Percentiles rank a stretch among this genome's conserved stretches.
These are phyloP conservation scores for Fusarium citri DNA, from an alignment of 2,329 filamentous ascomycete species.

Conservation along the genomic window DNA sequence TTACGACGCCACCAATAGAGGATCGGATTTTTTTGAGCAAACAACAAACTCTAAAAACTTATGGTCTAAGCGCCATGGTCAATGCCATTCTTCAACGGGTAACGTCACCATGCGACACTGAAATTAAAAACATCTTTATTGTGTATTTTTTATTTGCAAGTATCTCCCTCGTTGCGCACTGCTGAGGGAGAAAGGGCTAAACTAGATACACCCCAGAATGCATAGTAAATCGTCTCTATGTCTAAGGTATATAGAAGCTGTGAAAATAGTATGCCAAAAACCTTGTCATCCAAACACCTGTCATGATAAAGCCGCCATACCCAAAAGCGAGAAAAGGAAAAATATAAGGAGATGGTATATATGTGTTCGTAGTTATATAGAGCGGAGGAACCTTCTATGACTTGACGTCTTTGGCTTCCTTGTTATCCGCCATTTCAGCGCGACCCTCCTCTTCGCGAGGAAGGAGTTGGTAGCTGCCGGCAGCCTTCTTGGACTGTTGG, in stretches of 20 bases:
- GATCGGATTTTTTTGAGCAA: neutral
- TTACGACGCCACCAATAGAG: slow-evolving; percentile 2
- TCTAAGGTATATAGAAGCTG: slow-evolving; percentile 33
- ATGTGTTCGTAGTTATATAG: slow-evolving; percentile 3
- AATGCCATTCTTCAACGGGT: neutral
- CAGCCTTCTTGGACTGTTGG: slow-evolving; percentile 42
- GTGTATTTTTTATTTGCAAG: slow-evolving; percentile 11
- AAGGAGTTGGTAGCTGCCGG: slow-evolving; percentile 42
- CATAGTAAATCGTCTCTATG: slow-evolving; percentile 37
- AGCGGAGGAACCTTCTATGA: slow-evolving; percentile 8
- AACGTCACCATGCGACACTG: neutral
- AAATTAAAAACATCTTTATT: neutral
- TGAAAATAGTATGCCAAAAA: slow-evolving; percentile 20
- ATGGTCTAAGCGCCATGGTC: neutral
- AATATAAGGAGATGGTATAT: slow-evolving; percentile 21
- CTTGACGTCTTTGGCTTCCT: slow-evolving; percentile 33
- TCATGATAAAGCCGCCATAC: slow-evolving; percentile 31
- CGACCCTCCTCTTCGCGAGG: slow-evolving; percentile 37
- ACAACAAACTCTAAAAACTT: slow-evolving; percentile 9
- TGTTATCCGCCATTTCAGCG: slow-evolving; percentile 29
- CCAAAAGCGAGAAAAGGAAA: slow-evolving; percentile 25
- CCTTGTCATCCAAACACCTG: slow-evolving; percentile 31
- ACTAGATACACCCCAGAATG: slow-evolving; percentile 24
- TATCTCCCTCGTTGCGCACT: slow-evolving; percentile 30
- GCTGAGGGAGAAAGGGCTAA: slow-evolving; percentile 22